Conservation (phyloP, 2,329 filamentous ascomycete genomes). For the Venturia pyrina region DNA sequence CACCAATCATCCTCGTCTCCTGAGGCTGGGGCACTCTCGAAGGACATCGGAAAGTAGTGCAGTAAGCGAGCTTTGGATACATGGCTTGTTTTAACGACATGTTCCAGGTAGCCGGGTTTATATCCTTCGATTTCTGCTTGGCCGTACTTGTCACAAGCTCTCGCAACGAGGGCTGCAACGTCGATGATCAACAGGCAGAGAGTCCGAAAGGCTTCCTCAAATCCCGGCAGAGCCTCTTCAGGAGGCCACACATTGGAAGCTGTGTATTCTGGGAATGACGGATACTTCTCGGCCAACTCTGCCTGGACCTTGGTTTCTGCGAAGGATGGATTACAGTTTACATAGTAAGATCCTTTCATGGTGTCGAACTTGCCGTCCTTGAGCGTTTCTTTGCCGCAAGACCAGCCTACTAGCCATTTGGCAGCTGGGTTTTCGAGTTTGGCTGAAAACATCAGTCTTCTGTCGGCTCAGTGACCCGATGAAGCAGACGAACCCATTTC, state of each 20-base stretch:
- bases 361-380: slow-evolving; percentile 70
- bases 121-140: slow-evolving; percentile 69
- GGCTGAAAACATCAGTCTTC: slow-evolving; percentile 19
- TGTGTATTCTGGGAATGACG: slow-evolving; percentile 79
- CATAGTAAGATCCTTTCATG: slow-evolving; percentile 75
- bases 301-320: slow-evolving; percentile 48
- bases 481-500: slow-evolving; percentile 52
- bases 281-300: slow-evolving; percentile 34
- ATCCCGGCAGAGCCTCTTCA: slow-evolving; percentile 59
- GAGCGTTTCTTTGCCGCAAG: slow-evolving; percentile 70
- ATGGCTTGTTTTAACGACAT: slow-evolving; percentile 72
- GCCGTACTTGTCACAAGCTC: slow-evolving; percentile 83
- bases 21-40: slow-evolving; percentile 13
- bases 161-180: slow-evolving; percentile 75
- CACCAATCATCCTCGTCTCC: slow-evolving; percentile 83
- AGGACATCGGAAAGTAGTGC: slow-evolving; percentile 62
- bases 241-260: slow-evolving; percentile 83
- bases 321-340: slow-evolving; percentile 60
- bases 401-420: slow-evolving; percentile 62
- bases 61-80: slow-evolving; percentile 86
- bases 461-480: slow-evolving; percentile 12
- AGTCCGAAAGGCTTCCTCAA: slow-evolving; percentile 60
- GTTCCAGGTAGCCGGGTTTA: slow-evolving; percentile 68
- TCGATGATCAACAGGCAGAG: slow-evolving; percentile 83
- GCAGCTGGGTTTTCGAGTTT: slow-evolving; percentile 40